A percentile compares a stretch with the other conserved stretches of the same genome.
These are phyloP conservation scores for Cercospora beticola DNA, from an alignment of 2,329 filamentous ascomycete species.

Conservation along the genomic window DNA sequence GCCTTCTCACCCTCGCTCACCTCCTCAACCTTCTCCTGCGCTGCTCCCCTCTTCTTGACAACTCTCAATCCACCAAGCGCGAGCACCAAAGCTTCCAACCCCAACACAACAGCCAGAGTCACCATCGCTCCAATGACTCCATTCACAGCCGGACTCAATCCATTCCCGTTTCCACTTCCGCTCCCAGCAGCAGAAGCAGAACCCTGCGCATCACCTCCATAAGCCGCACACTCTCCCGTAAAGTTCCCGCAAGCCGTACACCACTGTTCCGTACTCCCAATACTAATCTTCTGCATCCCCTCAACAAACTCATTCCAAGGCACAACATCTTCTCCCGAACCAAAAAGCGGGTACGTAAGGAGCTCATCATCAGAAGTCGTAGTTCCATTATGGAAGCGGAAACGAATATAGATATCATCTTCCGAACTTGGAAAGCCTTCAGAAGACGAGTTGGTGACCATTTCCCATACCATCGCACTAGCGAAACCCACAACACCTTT, in stretches of 20 bases:
- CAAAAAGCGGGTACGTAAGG: conserved; percentile 61
- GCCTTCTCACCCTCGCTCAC: neutral
- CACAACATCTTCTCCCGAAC: conserved; percentile 55
- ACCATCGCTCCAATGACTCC: conserved; percentile 77
- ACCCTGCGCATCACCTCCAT: conserved; percentile 18
- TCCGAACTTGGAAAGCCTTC: conserved; percentile 27
- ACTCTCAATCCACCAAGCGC: conserved; percentile 58
- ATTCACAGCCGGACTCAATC: conserved; percentile 69
- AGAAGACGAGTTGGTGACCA: conserved; percentile 55
- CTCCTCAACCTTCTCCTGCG: neutral
- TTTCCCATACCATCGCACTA: conserved; percentile 76
- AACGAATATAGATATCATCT: conserved; percentile 58
- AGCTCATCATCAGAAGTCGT: conserved; percentile 47
- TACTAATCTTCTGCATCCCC: conserved; percentile 64
- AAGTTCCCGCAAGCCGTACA: conserved; percentile 73
- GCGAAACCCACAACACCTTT: conserved; percentile 80
- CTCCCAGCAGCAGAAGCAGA: conserved; percentile 31
- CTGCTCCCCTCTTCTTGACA: conserved; percentile 54
- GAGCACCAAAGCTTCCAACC: conserved; percentile 55
- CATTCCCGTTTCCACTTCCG: conserved; percentile 36
- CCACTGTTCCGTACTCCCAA: conserved; percentile 67
- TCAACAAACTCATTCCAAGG: conserved; percentile 68
- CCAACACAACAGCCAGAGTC: conserved; percentile 63
- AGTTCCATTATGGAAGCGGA: conserved; percentile 64
- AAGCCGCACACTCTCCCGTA: conserved; percentile 63